Percentiles rank a stretch among this genome's conserved stretches.
Conservation (phyloP, 495 filamentous ascomycete genomes). For the Peziza echinospora region DNA sequence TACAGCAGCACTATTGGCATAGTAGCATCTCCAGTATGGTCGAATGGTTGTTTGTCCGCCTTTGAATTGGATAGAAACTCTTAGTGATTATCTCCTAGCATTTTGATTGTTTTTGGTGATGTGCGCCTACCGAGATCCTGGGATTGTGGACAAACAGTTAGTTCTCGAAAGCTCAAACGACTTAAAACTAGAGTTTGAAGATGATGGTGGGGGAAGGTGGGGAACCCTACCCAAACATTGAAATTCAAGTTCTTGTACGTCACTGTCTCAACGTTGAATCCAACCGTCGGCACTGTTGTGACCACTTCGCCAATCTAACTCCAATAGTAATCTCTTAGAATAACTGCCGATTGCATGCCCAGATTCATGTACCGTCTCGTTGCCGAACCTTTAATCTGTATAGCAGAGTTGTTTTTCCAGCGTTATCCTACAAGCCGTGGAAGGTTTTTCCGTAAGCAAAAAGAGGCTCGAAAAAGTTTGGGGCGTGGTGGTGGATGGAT, state of each 20-base stretch:
- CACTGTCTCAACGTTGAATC: conserved; percentile 96
- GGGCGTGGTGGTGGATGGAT: no score
- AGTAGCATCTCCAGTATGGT: conserved; percentile 98
- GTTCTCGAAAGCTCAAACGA: conserved; percentile 1
- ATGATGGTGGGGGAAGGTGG: neutral
- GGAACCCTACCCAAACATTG: conserved; percentile 68
- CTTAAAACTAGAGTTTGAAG: neutral
- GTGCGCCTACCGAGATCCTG: conserved; percentile 45
- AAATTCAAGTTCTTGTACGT: conserved; percentile 95
- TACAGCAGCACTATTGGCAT: conserved; percentile 84
- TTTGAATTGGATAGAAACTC: conserved; percentile 1
- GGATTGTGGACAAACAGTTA: conserved; percentile 5
- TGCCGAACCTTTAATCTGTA: conserved; percentile 73
- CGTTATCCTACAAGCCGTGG: conserved; percentile 56
- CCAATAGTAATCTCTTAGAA: neutral
- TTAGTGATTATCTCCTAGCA: neutral
- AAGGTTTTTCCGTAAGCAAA: neutral
- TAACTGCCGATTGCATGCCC: conserved; percentile 1
- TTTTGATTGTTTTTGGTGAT: neutral
- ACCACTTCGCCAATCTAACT: conserved; percentile 88
- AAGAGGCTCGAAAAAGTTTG: no score
- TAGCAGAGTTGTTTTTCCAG: conserved; percentile 89
- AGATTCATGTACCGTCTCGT: neutral
- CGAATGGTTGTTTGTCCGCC: conserved; percentile 87
- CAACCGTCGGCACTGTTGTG: conserved; percentile 95